These are phyloP conservation scores for Rubia balearica DNA, from an alignment of 305 asterid species.

Conservation along the genomic window DNA sequence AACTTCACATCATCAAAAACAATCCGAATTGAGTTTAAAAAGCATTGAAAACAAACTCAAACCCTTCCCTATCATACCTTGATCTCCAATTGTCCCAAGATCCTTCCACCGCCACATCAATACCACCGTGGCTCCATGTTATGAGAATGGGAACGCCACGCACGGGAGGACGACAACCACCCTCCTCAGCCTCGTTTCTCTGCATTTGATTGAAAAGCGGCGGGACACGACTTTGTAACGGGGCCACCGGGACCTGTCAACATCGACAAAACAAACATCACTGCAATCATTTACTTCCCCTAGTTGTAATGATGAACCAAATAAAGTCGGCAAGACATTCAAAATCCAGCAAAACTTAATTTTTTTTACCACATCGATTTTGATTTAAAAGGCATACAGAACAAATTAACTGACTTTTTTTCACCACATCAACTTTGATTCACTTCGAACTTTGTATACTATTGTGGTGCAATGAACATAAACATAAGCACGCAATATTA, in stretches of 20 bases:
- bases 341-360: too few species aligned
- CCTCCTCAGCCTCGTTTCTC: constrained; percentile 35
- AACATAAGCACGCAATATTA: not conserved
- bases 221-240: constrained; percentile 42
- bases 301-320: too few species aligned
- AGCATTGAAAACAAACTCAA: not conserved
- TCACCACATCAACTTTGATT: not conserved
- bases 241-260: constrained; percentile 51
- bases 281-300: not conserved
- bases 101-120: constrained; percentile 68
- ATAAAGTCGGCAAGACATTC: too few species aligned
- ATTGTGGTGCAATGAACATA: not conserved
- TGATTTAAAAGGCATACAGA: not conserved
- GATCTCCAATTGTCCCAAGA: constrained; percentile 93
- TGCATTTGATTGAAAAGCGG: constrained; percentile 31
- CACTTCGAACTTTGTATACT: not conserved
- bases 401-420: not conserved
- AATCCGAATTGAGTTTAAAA: not conserved
- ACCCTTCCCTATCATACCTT: constrained; percentile 32
- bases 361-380: too few species aligned
- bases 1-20: not conserved
- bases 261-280: constrained; percentile 15
- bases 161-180: constrained; percentile 31
- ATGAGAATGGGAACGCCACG: constrained; percentile 65
- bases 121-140: constrained; percentile 82